Conservation (phyloP, 805 yeast species). For the Pichia heedii region DNA sequence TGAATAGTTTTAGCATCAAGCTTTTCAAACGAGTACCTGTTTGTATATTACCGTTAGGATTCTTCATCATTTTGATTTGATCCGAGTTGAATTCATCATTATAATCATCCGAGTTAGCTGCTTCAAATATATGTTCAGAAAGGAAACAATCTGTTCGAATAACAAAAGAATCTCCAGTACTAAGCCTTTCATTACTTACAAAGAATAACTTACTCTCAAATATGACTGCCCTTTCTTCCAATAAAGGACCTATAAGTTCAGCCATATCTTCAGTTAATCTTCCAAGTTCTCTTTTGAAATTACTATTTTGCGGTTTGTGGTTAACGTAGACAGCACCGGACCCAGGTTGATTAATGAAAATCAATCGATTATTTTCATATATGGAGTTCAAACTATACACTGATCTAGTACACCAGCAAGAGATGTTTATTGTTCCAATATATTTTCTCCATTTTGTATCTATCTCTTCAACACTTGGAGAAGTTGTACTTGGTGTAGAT, state of each 20-base stretch:
- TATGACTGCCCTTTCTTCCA: constrained; percentile 43
- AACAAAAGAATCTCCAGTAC: constrained; percentile 70
- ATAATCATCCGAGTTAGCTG: constrained; percentile 3
- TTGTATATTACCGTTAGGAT: constrained; percentile 3
- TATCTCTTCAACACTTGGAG: neutral
- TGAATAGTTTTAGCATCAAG: constrained; percentile 12
- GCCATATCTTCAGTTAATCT: constrained; percentile 68
- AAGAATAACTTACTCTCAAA: constrained; percentile 52
- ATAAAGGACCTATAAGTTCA: constrained; percentile 51
- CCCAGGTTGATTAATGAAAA: constrained; percentile 13
- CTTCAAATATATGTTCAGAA: constrained; percentile 9
- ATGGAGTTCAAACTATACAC: constrained; percentile 35
- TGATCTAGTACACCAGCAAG: constrained; percentile 69
- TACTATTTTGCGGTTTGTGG: constrained; percentile 11
- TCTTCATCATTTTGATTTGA: constrained; percentile 5
- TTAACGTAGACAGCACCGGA: constrained; percentile 22
- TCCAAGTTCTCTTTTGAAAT: constrained; percentile 54
- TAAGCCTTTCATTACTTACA: constrained; percentile 43
- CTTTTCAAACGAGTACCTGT: constrained; percentile 10
- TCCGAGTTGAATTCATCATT: constrained; percentile 2
- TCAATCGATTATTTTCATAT: constrained; percentile 30
- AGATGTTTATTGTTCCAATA: constrained; percentile 51
- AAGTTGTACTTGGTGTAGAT: neutral
- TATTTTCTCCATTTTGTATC: constrained; percentile 25
- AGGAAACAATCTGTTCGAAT: constrained; percentile 63